Evolutionary conservation across 2,329 filamentous ascomycete genomes (phyloP), one percentile per base, ranked within the genome.

Genomic region (Talaromyces sp.): DNA sequence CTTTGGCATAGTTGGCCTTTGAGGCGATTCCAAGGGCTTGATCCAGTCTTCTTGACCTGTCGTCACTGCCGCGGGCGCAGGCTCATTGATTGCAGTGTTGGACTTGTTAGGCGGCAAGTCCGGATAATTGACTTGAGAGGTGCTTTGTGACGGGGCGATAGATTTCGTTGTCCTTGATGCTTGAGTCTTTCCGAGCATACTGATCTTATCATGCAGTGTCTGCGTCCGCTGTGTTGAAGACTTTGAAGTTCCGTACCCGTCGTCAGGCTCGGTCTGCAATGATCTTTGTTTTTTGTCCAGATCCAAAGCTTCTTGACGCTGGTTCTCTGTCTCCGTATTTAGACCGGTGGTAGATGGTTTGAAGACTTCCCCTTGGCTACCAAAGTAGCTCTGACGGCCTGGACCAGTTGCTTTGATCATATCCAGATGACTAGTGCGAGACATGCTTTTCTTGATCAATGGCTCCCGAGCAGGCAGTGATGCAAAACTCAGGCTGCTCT

Each of bases 401-500:
- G 69, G 66, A 28, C 68, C 69, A 61, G 64, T 72, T 32, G 71
- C 66, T 67, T 79, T 83, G 36, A 73, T 69, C 25, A 85, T 83
- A 58, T 96, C 91, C 39, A 93, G 73, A 66, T 96, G 89, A 69
- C 91, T 96, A 7, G 86, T 90, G 63, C 91, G 83, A 25, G 91
- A 93, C 57, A 85, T 78, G 56, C 91, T 93, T 73, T 96, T 96
- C 17, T 85, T 85, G 33, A 87, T 86, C 58, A 98, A 80, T 39
- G 93, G 93, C 70, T 98, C 93, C 64, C 95, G 85, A 2, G 93
- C 93, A 32, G 95, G 95, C 13, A 99, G 81, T 19, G 95, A 92
- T 42, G 95, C 92, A 77, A 99, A 98, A 62, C 90, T 96, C 63
- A 99, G 83, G 73, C 93, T 98, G 76, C 93, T 96, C 81, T 98